These are phyloP conservation scores for Penicillium crustosum DNA, from an alignment of 2,329 filamentous ascomycete species.

Conservation along the genomic window DNA sequence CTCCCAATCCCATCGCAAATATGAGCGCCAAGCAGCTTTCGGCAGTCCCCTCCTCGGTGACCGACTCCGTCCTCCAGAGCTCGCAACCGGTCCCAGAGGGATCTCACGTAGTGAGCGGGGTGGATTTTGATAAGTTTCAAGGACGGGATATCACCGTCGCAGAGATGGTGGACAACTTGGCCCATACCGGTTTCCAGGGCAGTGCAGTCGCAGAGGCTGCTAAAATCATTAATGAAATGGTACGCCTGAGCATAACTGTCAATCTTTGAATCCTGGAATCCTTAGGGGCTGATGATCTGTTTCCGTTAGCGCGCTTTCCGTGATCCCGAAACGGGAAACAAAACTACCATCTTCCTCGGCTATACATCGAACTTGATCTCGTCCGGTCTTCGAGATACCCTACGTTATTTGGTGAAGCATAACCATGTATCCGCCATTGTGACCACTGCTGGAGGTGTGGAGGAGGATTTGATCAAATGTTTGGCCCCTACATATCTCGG, in stretches of 20 bases:
- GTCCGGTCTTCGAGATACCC: slow-evolving; percentile 84
- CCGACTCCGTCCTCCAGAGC: slow-evolving; percentile 78
- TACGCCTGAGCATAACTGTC: slow-evolving; percentile 40
- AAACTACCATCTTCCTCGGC: slow-evolving; percentile 92
- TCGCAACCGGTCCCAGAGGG: slow-evolving; percentile 78
- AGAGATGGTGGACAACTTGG: slow-evolving; percentile 79
- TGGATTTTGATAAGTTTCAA: slow-evolving; percentile 85
- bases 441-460: slow-evolving; percentile 90
- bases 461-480: slow-evolving; percentile 99
- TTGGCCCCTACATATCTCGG: slow-evolving; percentile 91
- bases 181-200: slow-evolving; percentile 81
- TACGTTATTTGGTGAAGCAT: slow-evolving; percentile 91
- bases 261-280: background rate
- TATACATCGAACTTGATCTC: slow-evolving; percentile 98
- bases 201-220: slow-evolving; percentile 82
- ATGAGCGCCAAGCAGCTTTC: slow-evolving; percentile 26
- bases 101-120: slow-evolving; percentile 78
- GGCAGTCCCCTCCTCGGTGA: slow-evolving; percentile 61
- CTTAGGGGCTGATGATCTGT: background rate
- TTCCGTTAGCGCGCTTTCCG: slow-evolving; percentile 68
- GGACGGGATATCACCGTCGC: slow-evolving; percentile 74
- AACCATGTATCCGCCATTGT: slow-evolving; percentile 90
- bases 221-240: slow-evolving; percentile 94
- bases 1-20: background rate
- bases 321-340: slow-evolving; percentile 73